Conservation (phyloP, 2,329 filamentous ascomycete genomes). For the Aphanocladium album region DNA sequence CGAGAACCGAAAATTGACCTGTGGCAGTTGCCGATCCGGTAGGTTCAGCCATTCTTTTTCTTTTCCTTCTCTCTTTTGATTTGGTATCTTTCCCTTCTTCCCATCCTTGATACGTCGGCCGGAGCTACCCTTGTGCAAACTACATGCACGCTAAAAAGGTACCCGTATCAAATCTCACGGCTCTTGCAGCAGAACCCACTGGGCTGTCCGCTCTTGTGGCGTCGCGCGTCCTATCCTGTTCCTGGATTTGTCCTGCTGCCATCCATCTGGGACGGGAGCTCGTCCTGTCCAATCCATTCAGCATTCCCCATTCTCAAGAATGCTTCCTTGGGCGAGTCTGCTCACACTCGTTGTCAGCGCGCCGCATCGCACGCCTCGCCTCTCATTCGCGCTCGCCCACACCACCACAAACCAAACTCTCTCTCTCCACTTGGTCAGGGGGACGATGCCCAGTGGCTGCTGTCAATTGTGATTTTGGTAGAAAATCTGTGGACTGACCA, state of each 20-base stretch:
- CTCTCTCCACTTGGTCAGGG: not conserved
- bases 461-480: not conserved
- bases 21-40: not conserved
- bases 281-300: not conserved
- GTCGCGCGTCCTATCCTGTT: not conserved
- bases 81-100: not conserved
- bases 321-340: not conserved
- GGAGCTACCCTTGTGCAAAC: constrained; percentile 1
- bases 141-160: not conserved
- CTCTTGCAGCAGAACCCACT: not conserved
- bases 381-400: constrained; percentile 4
- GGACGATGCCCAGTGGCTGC: not conserved
- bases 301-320: not conserved
- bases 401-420: not conserved
- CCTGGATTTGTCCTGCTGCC: not conserved
- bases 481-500: not conserved
- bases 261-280: not conserved
- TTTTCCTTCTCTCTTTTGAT: not conserved
- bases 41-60: not conserved
- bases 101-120: too few relatives aligned
- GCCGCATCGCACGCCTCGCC: not conserved
- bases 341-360: not conserved
- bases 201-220: not conserved
- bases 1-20: not conserved
- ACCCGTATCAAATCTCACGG: constrained; percentile 7